Base-by-base conservation (phyloP, 192 early-diverging fungal species). In the Coemansia guatemalensis region DNA sequence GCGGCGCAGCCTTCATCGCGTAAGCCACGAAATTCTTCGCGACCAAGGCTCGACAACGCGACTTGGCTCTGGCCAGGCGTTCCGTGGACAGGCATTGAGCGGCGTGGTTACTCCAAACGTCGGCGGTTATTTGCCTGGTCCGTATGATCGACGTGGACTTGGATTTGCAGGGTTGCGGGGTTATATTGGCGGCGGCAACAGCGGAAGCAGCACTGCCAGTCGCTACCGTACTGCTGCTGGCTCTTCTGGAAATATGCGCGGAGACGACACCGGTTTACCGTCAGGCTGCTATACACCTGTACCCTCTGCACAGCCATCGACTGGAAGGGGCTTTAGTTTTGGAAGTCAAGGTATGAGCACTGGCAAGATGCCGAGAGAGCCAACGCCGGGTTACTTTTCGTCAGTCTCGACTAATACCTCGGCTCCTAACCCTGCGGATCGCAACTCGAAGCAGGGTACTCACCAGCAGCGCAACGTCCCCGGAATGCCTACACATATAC, bases 111-210 rank as follows among this genome's bases (percentile, higher is more conserved):
- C 78, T 8, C 78, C 78, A 14, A 62, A 54, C 11, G 63, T 49
- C 12, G 39, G 62, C 55, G 67, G 62, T 5, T 58, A 59, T 26
- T 53, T 60, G 20, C 29, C 27, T 18, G 64, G 50, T 3, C 22
- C 48, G 25, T 65, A 68, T 52, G 66, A 62, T 26, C 61, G 78
- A 20, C 61, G 62, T 1, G 56, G 68, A 22, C 62, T 81, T 18
- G 78, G 78, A 9, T 65, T 66, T 53, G 78, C 78, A 41, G 78
- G 78, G 25, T 29, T 81, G 51, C 78, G 78, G 0, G 78, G 78
- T 17, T 81, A 75, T 51, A 81, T 81, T 61, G 78, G 78, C 44
- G 62, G 65, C 14, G 47, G n/a, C 21, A 60, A 7, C 20, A 44
- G 39, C 3, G 14, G 39, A 44, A 44, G 39, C 39, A 44, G 17